A percentile compares a stretch with the other conserved stretches of the same genome.
These are phyloP conservation scores for Boletus rubropictus DNA, from an alignment of 768 basidiomycete genomes.

Conservation along the genomic window DNA sequence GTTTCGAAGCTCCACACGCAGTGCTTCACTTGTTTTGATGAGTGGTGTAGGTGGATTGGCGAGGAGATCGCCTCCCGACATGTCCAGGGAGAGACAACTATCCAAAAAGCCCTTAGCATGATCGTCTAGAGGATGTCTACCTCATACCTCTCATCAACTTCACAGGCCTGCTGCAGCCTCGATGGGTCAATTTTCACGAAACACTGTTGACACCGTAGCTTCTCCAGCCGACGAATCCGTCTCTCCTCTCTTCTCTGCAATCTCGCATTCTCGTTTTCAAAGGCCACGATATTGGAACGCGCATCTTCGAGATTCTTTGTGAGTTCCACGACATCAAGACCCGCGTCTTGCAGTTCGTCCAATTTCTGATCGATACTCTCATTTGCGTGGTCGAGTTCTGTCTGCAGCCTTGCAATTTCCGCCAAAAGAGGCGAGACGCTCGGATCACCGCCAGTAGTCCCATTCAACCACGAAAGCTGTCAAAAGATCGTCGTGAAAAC, in stretches of 20 bases:
- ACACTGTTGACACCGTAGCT: constrained; percentile 66
- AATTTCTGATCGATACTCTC: constrained; percentile 85
- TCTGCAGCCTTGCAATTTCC: constrained; percentile 69
- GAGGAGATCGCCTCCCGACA: constrained; percentile 41
- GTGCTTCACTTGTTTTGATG: constrained; percentile 58
- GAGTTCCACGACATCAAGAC: constrained; percentile 65
- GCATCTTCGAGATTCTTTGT: constrained; percentile 71
- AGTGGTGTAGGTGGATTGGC: constrained; percentile 64
- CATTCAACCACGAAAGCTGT: constrained; percentile 72
- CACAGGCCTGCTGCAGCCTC: constrained; percentile 34
- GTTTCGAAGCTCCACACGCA: constrained; percentile 52
- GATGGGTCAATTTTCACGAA: constrained; percentile 53
- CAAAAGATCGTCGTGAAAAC: constrained; percentile 7
- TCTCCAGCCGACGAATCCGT: constrained; percentile 52
- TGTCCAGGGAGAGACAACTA: constrained; percentile 47
- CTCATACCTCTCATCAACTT: constrained; percentile 59
- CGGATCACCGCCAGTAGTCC: constrained; percentile 46
- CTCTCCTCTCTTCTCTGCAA: constrained; percentile 66
- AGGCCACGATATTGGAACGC: constrained; percentile 43
- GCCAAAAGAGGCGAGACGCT: constrained; percentile 57
- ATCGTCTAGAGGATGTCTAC: neutral
- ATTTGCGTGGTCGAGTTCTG: constrained; percentile 73
- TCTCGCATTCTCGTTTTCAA: constrained; percentile 68
- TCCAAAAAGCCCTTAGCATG: constrained; percentile 4
- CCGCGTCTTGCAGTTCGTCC: constrained; percentile 77